These are phyloP conservation scores for Phytopythium vexans DNA, from an alignment of 352 stramenopile genomes.

Conservation along the genomic window DNA sequence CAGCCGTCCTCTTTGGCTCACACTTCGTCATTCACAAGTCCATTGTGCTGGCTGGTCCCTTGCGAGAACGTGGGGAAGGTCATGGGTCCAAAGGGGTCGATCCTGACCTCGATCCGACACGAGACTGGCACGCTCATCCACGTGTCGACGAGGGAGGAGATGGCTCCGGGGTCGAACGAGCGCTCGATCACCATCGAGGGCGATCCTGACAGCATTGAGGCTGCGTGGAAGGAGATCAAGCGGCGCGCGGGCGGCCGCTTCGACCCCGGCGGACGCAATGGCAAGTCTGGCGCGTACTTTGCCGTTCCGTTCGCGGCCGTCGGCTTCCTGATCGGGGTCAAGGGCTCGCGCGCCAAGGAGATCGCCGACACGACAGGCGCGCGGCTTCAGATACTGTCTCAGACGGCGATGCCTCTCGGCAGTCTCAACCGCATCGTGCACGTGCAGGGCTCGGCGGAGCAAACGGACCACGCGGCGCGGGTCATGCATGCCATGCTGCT, in stretches of 20 bases:
- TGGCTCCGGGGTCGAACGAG: slow-evolving; percentile 41
- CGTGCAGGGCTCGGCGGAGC: slow-evolving; percentile 47
- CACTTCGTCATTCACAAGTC: slow-evolving; percentile 14
- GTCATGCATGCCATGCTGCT: slow-evolving; percentile 30
- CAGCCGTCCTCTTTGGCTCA: slow-evolving; percentile 4
- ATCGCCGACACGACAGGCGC: slow-evolving; percentile 51
- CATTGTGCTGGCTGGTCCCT: slow-evolving; percentile 48
- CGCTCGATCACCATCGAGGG: slow-evolving; percentile 46
- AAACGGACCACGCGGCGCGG: slow-evolving; percentile 38
- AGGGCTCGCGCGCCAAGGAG: slow-evolving; percentile 30
- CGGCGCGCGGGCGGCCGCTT: slow-evolving; percentile 35
- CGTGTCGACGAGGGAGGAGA: slow-evolving; percentile 28
- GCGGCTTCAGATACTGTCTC: slow-evolving; percentile 48
- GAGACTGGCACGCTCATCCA: slow-evolving; percentile 43
- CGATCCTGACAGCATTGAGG: slow-evolving; percentile 22
- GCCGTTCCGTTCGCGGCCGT: slow-evolving; percentile 49
- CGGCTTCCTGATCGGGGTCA: slow-evolving; percentile 47
- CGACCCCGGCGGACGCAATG: slow-evolving; percentile 18
- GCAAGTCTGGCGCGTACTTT: slow-evolving; percentile 55
- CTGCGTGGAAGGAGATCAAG: slow-evolving; percentile 35
- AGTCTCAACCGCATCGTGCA: slow-evolving; percentile 63
- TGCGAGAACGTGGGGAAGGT: slow-evolving; percentile 52
- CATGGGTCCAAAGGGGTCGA: slow-evolving; percentile 50
- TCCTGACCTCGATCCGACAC: slow-evolving; percentile 39
- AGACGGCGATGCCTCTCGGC: slow-evolving; percentile 52